Conservation (phyloP, 2,329 filamentous ascomycete species). For the Pseudogymnoascus sp. region DNA sequence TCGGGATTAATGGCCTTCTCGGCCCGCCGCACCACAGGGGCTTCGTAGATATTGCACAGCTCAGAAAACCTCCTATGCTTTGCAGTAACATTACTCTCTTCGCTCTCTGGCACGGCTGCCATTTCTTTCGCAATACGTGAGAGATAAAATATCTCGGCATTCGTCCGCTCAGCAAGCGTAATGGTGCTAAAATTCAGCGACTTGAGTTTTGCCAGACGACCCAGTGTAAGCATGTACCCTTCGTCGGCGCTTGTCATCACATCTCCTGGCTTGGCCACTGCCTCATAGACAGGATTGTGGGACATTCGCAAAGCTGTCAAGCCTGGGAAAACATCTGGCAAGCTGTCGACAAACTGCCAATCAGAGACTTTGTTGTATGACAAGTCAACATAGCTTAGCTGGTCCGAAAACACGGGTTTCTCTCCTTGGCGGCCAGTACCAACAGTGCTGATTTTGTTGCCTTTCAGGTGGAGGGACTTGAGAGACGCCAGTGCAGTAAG, state of each 20-base stretch:
- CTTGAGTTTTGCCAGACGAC: conserved; percentile 58
- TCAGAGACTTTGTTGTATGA: conserved; percentile 60
- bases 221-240: conserved; percentile 80
- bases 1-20: conserved; percentile 56
- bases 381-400: conserved; percentile 52
- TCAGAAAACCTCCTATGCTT: conserved; percentile 64
- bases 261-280: conserved; percentile 29
- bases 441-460: conserved; percentile 52
- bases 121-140: conserved; percentile 73
- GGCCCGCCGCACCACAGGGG: conserved; percentile 52
- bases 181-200: conserved; percentile 68
- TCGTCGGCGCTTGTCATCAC: conserved; percentile 57
- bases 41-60: conserved; percentile 68
- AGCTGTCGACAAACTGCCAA: conserved; percentile 66
- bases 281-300: conserved; percentile 70
- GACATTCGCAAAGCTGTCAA: conserved; percentile 68
- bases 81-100: conserved; percentile 46
- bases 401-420: conserved; percentile 16
- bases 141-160: conserved; percentile 91
- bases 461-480: conserved; percentile 61
- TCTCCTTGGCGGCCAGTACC: background rate
- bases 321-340: conserved; percentile 61
- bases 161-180: conserved; percentile 63
- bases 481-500: conserved; percentile 45
- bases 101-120: conserved; percentile 44